A percentile compares a stretch with the other conserved stretches of the same genome.
Conservation (phyloP, 768 basidiomycete genomes). For the Roridomyces roridus region DNA sequence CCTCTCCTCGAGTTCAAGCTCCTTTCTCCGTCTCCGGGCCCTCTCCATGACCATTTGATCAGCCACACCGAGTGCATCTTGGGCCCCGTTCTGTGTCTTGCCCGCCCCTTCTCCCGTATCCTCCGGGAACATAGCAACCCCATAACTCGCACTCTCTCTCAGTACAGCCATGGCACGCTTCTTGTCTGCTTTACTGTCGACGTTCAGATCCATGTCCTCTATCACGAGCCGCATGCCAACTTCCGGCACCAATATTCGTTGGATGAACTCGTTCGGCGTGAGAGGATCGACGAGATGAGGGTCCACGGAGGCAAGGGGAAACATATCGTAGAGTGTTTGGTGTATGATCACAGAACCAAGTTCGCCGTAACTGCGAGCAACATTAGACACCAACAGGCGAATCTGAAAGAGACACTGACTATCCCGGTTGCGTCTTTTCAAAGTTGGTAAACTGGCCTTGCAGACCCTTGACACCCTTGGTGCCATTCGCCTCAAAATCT, state of each 20-base stretch:
- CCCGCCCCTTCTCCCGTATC: slow-evolving; percentile 48
- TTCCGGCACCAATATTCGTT: slow-evolving; percentile 90
- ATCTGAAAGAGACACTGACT: slow-evolving; percentile 58
- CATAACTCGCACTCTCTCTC: slow-evolving; percentile 81
- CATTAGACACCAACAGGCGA: neutral
- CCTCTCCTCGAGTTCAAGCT: slow-evolving; percentile 51
- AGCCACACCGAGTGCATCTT: slow-evolving; percentile 48
- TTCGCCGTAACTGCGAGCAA: slow-evolving; percentile 76
- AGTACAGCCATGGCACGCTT: slow-evolving; percentile 60
- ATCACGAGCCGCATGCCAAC: slow-evolving; percentile 82
- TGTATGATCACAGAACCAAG: slow-evolving; percentile 83
- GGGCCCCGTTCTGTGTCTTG: slow-evolving; percentile 27
- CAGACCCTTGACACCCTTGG: slow-evolving; percentile 68
- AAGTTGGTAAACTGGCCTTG: slow-evolving; percentile 81
- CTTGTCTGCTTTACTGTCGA: slow-evolving; percentile 40
- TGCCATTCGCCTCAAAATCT: slow-evolving; percentile 69
- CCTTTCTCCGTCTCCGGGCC: slow-evolving; percentile 56
- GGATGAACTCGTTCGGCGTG: slow-evolving; percentile 76
- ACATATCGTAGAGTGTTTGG: slow-evolving; percentile 76
- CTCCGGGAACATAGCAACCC: slow-evolving; percentile 85
- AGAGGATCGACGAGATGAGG: slow-evolving; percentile 66
- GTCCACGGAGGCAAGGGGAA: slow-evolving; percentile 67
- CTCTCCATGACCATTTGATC: slow-evolving; percentile 61
- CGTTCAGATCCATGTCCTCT: slow-evolving; percentile 64
- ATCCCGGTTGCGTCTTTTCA: slow-evolving; percentile 86